Evolutionary conservation across 192 early-diverging fungal genomes (phyloP).

Genomic region (Kickxella alabastrina): DNA sequence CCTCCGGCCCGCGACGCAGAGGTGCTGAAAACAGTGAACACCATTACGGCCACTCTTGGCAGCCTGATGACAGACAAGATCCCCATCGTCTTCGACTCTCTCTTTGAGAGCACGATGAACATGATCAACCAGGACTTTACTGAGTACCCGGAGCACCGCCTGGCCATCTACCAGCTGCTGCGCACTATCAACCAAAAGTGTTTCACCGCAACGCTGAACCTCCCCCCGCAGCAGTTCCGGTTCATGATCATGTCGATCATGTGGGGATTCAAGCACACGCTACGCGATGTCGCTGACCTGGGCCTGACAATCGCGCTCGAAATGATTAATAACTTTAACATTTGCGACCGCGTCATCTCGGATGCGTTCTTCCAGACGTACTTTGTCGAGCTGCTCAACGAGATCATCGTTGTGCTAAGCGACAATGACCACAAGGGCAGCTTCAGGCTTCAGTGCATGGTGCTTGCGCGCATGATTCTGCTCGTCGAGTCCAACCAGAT

Average conservation of each 20-base stretch:
- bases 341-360: constrained; percentile 67
- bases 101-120: constrained; percentile 94
- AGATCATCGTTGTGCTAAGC: constrained; percentile 95
- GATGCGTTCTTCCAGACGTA: constrained; percentile 91
- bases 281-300: constrained; percentile 94
- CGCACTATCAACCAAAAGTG: constrained; percentile 88
- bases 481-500: constrained; percentile 79
- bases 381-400: constrained; percentile 87
- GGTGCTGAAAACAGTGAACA: constrained; percentile 89
- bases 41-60: constrained; percentile 77
- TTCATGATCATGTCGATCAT: constrained; percentile 93
- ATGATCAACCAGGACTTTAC: constrained; percentile 99
- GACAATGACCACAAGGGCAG: constrained; percentile 97
- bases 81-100: constrained; percentile 80
- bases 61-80: constrained; percentile 78
- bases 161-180: constrained; percentile 90
- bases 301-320: constrained; percentile 85
- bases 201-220: constrained; percentile 85
- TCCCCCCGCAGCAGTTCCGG: constrained; percentile 83
- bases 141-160: constrained; percentile 95
- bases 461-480: constrained; percentile 87
- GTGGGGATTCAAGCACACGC: constrained; percentile 99
- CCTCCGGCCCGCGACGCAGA: constrained; percentile 92
- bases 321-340: constrained; percentile 81
- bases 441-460: constrained; percentile 87